phyloP scores from a whole-genome alignment of 176 grass and related monocot species.

The Oryza coarctata region DNA sequence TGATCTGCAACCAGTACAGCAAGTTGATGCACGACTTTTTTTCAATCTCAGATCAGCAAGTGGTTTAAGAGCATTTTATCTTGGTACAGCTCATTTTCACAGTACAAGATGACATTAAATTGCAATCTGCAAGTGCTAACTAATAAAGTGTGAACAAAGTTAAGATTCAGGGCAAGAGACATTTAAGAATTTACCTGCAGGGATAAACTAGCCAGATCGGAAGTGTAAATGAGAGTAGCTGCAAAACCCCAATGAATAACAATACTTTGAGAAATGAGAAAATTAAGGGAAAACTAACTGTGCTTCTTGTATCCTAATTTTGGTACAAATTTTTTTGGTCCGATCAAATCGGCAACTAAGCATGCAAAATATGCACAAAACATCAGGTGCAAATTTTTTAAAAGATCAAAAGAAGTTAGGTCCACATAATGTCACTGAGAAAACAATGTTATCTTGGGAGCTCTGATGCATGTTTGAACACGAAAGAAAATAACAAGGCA shows the following conservation, averaged over 20 bases:
- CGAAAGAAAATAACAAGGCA: constrained; percentile 36
- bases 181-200: not conserved
- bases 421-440: constrained; percentile 21
- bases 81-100: not conserved
- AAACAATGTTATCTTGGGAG: constrained; percentile 32
- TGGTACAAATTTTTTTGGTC: not conserved
- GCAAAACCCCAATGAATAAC: not conserved
- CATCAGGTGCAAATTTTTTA: not conserved
- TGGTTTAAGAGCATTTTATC: not conserved
- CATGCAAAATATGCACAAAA: not conserved
- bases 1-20: constrained; percentile 7
- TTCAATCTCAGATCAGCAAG: constrained; percentile 7
- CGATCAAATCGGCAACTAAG: constrained; percentile 6
- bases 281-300: not conserved
- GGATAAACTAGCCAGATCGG: not conserved
- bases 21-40: constrained; percentile 3
- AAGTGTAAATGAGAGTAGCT: not conserved
- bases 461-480: constrained; percentile 22
- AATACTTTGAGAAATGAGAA: not conserved
- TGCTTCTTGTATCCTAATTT: constrained; percentile 18
- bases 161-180: not conserved
- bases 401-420: constrained; percentile 9
- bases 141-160: not conserved
- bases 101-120: not conserved
- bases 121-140: not conserved